Base-by-base conservation (phyloP, 108 stramenopile species). In the Stephanodiscus triporus region DNA sequence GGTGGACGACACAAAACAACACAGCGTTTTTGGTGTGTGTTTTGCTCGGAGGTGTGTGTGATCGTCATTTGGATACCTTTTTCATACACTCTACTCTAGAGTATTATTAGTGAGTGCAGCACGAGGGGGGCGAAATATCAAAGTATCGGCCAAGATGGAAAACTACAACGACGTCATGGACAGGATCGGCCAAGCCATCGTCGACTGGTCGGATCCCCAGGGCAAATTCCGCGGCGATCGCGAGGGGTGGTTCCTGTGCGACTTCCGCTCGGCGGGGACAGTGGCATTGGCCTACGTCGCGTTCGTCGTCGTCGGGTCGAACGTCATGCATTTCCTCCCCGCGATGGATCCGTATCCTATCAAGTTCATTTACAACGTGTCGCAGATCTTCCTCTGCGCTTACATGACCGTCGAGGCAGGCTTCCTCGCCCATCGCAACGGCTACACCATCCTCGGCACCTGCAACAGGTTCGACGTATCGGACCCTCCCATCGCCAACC, bases 331-430 rank as follows among this genome's bases (percentile, higher is more conserved):
- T 37, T 42, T 73, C 14, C 38, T 87, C 16, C 87, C 88, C 37
- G 83, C 92, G 19, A 89, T 95, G 43, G 96, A 94, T 45, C 93
- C 92, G 27, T 94, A 95, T 72, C 91, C 96, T 34, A 78, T 99
- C 82, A 97, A 97, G 66, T 98, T 99, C 81, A 24, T 97, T 27
- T 98, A 99, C 97, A 99, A 99, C 82, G 90, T 99, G 19, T 95
- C 95, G 2, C 98, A 98, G 76, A 96, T 98, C 65, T 96, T 97
- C 90, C 86, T 99, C 0, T 99, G 97, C 70, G 96, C 97, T 16
- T 99, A 99, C 95, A 99, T 99, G 98, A 97, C 96, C 69, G 84
- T 98, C 66, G 98, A 98, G 82, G 96, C 96, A 8, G 80, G 75
- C 26, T 76, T 97, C 49, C 48, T 97, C 43, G 98, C 97, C 22